phyloP scores from a whole-genome alignment of 192 early-diverging fungal species.

The Kappamyces sp. region DNA sequence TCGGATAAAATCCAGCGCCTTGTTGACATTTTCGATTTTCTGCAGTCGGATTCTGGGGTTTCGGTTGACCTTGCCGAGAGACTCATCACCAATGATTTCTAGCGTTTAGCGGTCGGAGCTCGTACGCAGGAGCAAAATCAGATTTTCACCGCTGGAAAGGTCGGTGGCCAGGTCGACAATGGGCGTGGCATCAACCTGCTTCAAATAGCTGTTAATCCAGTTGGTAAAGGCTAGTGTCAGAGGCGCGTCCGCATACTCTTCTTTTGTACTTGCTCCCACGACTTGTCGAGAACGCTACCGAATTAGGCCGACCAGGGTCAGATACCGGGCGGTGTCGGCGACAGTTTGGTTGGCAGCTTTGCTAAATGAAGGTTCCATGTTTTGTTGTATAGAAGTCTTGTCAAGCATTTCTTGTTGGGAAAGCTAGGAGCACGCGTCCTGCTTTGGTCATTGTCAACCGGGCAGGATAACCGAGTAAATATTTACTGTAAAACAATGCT shows the following conservation, averaged over 20 bases:
- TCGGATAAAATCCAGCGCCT: constrained; percentile 87
- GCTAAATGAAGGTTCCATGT: no score
- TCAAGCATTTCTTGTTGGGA: no score
- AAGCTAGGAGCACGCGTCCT: no score
- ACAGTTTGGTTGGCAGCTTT: constrained; percentile 17
- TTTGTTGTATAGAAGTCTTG: no score
- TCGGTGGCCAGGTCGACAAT: constrained; percentile 53
- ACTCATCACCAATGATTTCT: constrained; percentile 93
- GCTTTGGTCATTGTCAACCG: no score
- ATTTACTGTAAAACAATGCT: no score
- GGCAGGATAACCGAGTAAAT: no score
- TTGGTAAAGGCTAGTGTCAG: constrained; percentile 66
- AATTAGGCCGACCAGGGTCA: constrained; percentile 6
- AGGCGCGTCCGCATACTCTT: constrained; percentile 62
- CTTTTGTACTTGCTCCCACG: constrained; percentile 87
- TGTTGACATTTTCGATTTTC: constrained; percentile 92
- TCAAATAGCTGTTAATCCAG: constrained; percentile 49
- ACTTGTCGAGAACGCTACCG: constrained; percentile 57
- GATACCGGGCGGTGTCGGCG: constrained; percentile 15
- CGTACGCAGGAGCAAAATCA: constrained; percentile 59
- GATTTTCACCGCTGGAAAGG: constrained; percentile 58
- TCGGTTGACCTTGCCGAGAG: constrained; percentile 79
- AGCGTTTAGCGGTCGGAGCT: constrained; percentile 8
- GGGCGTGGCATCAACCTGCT: constrained; percentile 24
- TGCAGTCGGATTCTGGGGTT: constrained; percentile 89